A percentile compares a stretch with the other conserved stretches of the same genome.
Conservation (phyloP, 2,329 filamentous ascomycete genomes). For the Bertia moriformis region DNA sequence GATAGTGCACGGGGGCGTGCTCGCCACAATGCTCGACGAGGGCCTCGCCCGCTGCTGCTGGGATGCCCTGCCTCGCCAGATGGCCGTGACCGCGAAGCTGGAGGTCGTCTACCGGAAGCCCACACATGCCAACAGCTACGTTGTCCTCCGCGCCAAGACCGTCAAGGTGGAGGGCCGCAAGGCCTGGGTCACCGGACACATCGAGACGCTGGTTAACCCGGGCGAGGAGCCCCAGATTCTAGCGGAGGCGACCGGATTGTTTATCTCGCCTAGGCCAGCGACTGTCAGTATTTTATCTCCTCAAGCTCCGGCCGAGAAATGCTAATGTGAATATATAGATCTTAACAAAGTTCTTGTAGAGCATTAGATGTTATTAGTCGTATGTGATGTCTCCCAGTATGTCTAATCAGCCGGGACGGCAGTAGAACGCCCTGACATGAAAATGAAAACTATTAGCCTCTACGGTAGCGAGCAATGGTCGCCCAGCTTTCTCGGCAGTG, state of each 20-base stretch:
- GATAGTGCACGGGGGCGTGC: slow-evolving; percentile 76
- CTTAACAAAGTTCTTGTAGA: no score
- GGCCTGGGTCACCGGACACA: slow-evolving; percentile 77
- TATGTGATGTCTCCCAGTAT: no score
- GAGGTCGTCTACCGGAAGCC: slow-evolving; percentile 73
- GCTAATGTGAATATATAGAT: no score
- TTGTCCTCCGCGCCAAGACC: slow-evolving; percentile 68
- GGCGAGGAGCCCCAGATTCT: slow-evolving; percentile 52
- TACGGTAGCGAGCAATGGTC: no score
- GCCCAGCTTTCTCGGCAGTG: no score
- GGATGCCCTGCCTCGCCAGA: slow-evolving; percentile 69
- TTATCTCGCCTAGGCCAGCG: slow-evolving; percentile 75
- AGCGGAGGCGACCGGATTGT: slow-evolving; percentile 72
- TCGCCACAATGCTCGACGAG: slow-evolving; percentile 89
- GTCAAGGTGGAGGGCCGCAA: slow-evolving; percentile 81
- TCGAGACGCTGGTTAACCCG: slow-evolving; percentile 57
- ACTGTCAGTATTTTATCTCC: no score
- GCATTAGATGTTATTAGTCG: no score
- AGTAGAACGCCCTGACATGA: no score
- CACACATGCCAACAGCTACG: slow-evolving; percentile 57
- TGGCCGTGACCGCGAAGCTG: slow-evolving; percentile 75
- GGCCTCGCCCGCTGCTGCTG: slow-evolving; percentile 80
- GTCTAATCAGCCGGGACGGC: no score
- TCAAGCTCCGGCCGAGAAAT: no score
- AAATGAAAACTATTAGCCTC: no score